A percentile compares a stretch with the other conserved stretches of the same genome.
These are phyloP conservation scores for Metarhizium robertsii DNA, from an alignment of 2,329 filamentous ascomycete genomes.

Conservation along the genomic window DNA sequence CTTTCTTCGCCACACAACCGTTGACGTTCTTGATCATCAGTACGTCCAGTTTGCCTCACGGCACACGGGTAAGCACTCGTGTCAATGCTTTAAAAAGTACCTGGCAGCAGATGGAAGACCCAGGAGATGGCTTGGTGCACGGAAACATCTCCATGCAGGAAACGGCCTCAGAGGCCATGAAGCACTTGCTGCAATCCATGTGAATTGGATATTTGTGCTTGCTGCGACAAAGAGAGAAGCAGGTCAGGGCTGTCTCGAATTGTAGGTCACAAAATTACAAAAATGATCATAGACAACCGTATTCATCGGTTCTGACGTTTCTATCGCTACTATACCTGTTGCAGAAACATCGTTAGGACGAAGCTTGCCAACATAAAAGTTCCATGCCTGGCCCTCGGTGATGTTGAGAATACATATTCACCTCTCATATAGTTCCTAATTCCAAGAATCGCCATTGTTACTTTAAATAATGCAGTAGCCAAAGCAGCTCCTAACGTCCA, in stretches of 20 bases:
- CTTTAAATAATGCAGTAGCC: conserved; percentile 7
- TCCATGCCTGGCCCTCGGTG: conserved; percentile 6
- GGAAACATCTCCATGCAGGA: conserved; percentile 4
- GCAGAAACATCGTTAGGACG: conserved; percentile 15
- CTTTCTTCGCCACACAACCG: conserved; percentile 20
- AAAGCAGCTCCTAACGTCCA: too few species aligned
- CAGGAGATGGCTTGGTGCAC: conserved; percentile 4
- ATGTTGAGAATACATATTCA: background rate
- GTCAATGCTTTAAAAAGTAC: conserved; percentile 18
- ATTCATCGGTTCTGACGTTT: background rate
- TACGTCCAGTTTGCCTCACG: conserved; percentile 11
- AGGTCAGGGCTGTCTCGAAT: background rate
- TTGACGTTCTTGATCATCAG: conserved; percentile 14
- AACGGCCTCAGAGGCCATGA: background rate
- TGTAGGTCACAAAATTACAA: background rate
- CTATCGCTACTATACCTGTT: background rate
- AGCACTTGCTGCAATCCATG: conserved; percentile 1
- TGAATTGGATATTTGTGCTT: background rate
- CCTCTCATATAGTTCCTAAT: background rate
- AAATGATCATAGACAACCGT: background rate
- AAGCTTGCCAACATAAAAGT: conserved; percentile 27
- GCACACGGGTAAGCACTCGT: conserved; percentile 12
- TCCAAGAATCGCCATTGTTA: too few species aligned
- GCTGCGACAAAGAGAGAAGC: background rate
- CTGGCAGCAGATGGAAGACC: conserved; percentile 10